Evolutionary conservation across 1,139 yeast genomes (phyloP), one percentile per base, ranked within the genome.

Genomic region (Protomyces lactucae-debilis): DNA sequence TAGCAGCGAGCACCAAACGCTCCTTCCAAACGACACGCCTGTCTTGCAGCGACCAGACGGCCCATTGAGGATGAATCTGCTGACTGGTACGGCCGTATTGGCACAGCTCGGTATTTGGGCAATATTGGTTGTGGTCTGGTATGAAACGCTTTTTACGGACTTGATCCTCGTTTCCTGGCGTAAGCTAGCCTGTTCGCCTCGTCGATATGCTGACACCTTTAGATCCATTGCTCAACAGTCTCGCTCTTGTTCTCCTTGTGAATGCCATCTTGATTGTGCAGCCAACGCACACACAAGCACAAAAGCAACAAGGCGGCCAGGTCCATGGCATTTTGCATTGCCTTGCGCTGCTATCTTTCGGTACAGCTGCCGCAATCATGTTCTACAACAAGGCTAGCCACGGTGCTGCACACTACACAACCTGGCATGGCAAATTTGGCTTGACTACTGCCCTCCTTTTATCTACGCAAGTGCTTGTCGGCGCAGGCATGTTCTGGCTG

Each of bases 381-480:
- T 69, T 69, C 68, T 72, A 71, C 68, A 73, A 73, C 66, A 65
- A 67, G 28, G 51, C 60, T 36, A 70, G 71, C 65, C 67, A 67
- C 21, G 73, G 73, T 1, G 61, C 52, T 28, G 32, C 64, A 23
- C 76, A 73, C 68, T 64, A 71, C 57, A 69, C 72, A 25, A 70
- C 75, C 4, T 70, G 73, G 69, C 76, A 73, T 65, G 74, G 73
- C 40, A 65, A 66, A n/a, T 66, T 73, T 55, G 76, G 76, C 9
- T 52, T 72, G 25, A 28, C 66, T 28, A 71, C 75, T n/a, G 69
- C 68, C 54, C 52, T 56, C 6, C 53, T 68, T 2, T 64, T 73
- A 39, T 53, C 68, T 4, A 64, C 55, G 3, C 69, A 69, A 21
- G 63, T 69, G 43, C 40, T 68, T 37, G 68, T 70, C 40, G 76